Evolutionary conservation across 495 filamentous ascomycete species (phyloP).

Genomic region (Apiosordaria backusii): DNA sequence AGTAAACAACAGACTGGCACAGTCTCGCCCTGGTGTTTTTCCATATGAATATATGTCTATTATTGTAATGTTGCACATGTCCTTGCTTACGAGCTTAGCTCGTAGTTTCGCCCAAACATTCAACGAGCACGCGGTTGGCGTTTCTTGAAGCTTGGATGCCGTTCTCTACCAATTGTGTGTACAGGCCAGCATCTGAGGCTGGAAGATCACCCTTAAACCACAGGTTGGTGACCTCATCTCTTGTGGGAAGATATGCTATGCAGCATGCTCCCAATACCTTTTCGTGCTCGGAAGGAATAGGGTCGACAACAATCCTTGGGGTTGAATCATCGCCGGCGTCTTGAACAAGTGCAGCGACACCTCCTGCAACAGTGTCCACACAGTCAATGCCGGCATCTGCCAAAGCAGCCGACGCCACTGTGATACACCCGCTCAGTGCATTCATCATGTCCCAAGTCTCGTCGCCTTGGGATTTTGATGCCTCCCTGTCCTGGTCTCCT

Average conservation of each 20-base stretch:
- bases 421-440: constrained; percentile 87
- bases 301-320: constrained; percentile 70
- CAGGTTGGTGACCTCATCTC: constrained; percentile 89
- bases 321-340: constrained; percentile 31
- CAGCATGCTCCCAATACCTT: constrained; percentile 76
- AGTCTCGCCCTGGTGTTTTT: not conserved
- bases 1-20: not conserved
- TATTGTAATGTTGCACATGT: not conserved
- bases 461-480: constrained; percentile 51
- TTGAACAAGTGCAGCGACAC: constrained; percentile 75
- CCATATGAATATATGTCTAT: not conserved
- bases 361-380: constrained; percentile 83
- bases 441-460: constrained; percentile 73
- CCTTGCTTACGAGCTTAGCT: not conserved
- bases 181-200: constrained; percentile 36
- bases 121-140: constrained; percentile 42
- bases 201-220: constrained; percentile 79
- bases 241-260: constrained; percentile 79
- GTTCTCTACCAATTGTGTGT: constrained; percentile 41
- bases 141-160: constrained; percentile 43
- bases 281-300: constrained; percentile 75
- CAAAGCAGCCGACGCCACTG: constrained; percentile 90
- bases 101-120: constrained; percentile 36
- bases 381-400: constrained; percentile 95
- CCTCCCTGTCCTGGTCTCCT: constrained; percentile 62